Percentiles rank a stretch among this genome's conserved stretches.
Conservation (phyloP, 805 yeast genomes). For the Torulaspora delbrueckii region DNA sequence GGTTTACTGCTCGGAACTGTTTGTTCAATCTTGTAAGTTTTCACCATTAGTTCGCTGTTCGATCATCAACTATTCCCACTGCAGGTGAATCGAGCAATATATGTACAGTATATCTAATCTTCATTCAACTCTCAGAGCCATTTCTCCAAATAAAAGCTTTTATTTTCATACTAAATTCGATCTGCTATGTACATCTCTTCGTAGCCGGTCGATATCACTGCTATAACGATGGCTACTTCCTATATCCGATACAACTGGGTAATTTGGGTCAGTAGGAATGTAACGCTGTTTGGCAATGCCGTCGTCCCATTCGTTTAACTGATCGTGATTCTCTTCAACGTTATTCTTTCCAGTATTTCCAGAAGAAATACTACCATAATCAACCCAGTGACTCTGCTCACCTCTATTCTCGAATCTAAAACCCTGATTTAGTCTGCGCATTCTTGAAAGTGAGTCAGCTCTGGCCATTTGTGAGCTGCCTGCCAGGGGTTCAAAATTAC, state of each 20-base stretch:
- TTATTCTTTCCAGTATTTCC: not conserved
- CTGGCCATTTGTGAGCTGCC: conserved; percentile 46
- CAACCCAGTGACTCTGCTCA: conserved; percentile 75
- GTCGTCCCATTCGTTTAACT: conserved; percentile 25
- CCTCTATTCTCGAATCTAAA: conserved; percentile 77
- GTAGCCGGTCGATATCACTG: conserved; percentile 20
- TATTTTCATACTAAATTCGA: conserved; percentile 5
- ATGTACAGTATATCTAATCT: conserved; percentile 1
- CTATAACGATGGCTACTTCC: conserved; percentile 27
- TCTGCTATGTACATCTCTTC: conserved; percentile 18
- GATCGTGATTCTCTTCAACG: conserved; percentile 8
- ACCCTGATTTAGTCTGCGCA: conserved; percentile 76
- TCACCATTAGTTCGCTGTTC: not conserved
- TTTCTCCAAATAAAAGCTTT: not conserved
- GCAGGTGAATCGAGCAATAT: not conserved
- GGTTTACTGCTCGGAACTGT: conserved; percentile 1
- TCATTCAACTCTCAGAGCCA: not conserved
- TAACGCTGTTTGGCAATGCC: conserved; percentile 19
- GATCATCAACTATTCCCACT: not conserved
- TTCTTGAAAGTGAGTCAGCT: conserved; percentile 57
- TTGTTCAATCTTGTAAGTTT: conserved; percentile 5
- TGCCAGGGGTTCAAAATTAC: conserved; percentile 75
- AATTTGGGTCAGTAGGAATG: conserved; percentile 33
- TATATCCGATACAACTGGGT: conserved; percentile 32
- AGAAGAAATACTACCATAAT: conserved; percentile 18